These are phyloP conservation scores for Malus hybrid DNA, from an alignment of 331 rosid genomes.

Conservation along the genomic window DNA sequence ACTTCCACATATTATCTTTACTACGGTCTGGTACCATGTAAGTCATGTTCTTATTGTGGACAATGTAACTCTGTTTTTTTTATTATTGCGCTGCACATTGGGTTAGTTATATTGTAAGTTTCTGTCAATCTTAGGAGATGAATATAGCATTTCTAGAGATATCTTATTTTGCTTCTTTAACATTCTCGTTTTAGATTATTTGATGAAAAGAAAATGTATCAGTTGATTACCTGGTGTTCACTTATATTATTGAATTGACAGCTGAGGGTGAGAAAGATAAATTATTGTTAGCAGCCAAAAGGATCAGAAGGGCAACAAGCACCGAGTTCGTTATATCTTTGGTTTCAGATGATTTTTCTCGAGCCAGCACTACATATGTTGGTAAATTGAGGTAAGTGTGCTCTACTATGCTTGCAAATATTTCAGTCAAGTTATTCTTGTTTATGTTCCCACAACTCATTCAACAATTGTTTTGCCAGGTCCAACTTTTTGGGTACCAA, in stretches of 20 bases:
- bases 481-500: constrained; percentile 83
- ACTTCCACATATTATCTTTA: constrained; percentile 56
- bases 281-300: constrained; percentile 19
- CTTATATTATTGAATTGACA: constrained; percentile 25
- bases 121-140: neutral
- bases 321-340: constrained; percentile 63
- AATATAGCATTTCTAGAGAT: neutral
- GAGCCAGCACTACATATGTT: constrained; percentile 57
- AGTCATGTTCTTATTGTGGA: constrained; percentile 17
- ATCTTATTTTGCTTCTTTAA: neutral
- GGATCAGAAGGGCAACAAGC: constrained; percentile 64
- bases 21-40: constrained; percentile 64
- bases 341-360: constrained; percentile 65
- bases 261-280: constrained; percentile 61
- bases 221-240: constrained; percentile 10
- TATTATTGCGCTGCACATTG: neutral
- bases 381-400: constrained; percentile 68
- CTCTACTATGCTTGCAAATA: neutral
- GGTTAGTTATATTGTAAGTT: neutral
- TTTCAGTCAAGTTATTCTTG: neutral
- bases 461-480: constrained; percentile 34
- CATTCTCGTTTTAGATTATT: neutral
- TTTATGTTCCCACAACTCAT: constrained; percentile 7
- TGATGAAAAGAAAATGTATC: neutral
- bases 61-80: neutral